A percentile compares a stretch with the other conserved stretches of the same genome.
Conservation (phyloP, 768 basidiomycete genomes). For the Amanita subjunquillea region DNA sequence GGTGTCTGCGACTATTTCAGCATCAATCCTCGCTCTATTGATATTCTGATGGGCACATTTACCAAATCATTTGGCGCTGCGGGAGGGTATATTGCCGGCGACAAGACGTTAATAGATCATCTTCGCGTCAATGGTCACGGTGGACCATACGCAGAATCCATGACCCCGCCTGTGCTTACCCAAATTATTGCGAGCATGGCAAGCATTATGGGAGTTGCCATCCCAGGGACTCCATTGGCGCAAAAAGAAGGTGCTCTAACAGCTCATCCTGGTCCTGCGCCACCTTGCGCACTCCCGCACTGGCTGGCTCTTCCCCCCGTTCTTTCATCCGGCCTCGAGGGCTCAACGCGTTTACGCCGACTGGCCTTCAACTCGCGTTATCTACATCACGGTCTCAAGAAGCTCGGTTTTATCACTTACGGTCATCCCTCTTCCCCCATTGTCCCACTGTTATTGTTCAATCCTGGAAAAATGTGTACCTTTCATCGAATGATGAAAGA, state of each 20-base stretch:
- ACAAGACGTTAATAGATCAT: constrained; percentile 67
- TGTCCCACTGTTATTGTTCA: constrained; percentile 85
- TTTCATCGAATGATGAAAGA: constrained; percentile 87
- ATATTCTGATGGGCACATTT: constrained; percentile 98
- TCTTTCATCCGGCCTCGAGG: constrained; percentile 79
- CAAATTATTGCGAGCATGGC: constrained; percentile 91
- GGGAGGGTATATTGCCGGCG: constrained; percentile 90
- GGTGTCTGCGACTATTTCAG: constrained; percentile 94
- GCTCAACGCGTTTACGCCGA: constrained; percentile 69
- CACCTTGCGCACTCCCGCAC: constrained; percentile 50
- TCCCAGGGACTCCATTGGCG: constrained; percentile 25
- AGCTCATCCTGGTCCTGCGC: constrained; percentile 59
- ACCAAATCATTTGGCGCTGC: constrained; percentile 92
- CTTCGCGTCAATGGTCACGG: constrained; percentile 77
- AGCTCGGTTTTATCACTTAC: constrained; percentile 95
- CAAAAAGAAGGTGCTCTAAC: constrained; percentile 17
- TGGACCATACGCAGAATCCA: constrained; percentile 80
- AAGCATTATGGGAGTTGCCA: constrained; percentile 84
- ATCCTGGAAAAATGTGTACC: constrained; percentile 87
- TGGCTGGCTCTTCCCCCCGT: constrained; percentile 72
- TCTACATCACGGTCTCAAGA: constrained; percentile 74
- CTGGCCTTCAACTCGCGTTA: constrained; percentile 95
- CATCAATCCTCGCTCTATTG: constrained; percentile 69
- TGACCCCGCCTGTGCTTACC: constrained; percentile 83
- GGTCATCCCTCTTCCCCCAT: constrained; percentile 89